phyloP scores from a whole-genome alignment of 2,329 filamentous ascomycete species.

The Trichoderma arundinaceum region DNA sequence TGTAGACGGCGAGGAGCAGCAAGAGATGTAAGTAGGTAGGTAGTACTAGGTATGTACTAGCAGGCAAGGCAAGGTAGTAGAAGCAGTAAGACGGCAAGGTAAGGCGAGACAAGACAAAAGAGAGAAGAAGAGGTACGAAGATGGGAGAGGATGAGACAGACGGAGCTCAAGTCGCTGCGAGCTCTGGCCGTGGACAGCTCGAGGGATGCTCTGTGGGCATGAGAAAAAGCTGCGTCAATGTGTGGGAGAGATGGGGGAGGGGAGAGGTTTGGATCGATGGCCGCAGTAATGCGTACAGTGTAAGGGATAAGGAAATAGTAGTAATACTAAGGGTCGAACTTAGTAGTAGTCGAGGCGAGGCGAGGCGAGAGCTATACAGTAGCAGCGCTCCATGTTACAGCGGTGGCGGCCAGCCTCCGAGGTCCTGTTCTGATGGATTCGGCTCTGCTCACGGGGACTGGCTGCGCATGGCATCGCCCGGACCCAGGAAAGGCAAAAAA shows the following conservation, averaged over 20 bases:
- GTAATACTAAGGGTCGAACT: slow-evolving; percentile 1
- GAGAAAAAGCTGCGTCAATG: slow-evolving; percentile 21
- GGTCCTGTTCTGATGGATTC: slow-evolving; percentile 15
- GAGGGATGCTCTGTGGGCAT: slow-evolving; percentile 1
- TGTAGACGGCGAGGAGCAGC: not conserved
- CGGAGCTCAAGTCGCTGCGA: not conserved
- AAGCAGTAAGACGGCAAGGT: not conserved
- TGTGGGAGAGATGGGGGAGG: slow-evolving; percentile 30
- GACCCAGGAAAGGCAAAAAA: not conserved
- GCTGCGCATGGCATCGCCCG: slow-evolving; percentile 15
- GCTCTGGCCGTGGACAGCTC: slow-evolving; percentile 6
- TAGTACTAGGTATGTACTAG: not conserved
- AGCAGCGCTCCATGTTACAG: slow-evolving; percentile 21
- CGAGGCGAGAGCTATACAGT: slow-evolving; percentile 14
- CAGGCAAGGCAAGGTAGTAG: not conserved
- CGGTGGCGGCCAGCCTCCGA: slow-evolving; percentile 28
- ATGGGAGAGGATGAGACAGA: not conserved
- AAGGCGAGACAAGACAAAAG: not conserved
- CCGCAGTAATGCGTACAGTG: slow-evolving; percentile 16
- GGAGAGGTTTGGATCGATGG: slow-evolving; percentile 26
- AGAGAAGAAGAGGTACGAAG: not conserved
- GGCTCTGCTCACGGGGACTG: slow-evolving; percentile 25
- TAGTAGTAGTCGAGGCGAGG: not conserved
- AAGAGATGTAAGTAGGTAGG: not conserved
- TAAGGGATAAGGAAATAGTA: slow-evolving; percentile 5